These are phyloP conservation scores for Cryptococcus floricola DNA, from an alignment of 1,284 basidiomycete species.

Conservation along the genomic window DNA sequence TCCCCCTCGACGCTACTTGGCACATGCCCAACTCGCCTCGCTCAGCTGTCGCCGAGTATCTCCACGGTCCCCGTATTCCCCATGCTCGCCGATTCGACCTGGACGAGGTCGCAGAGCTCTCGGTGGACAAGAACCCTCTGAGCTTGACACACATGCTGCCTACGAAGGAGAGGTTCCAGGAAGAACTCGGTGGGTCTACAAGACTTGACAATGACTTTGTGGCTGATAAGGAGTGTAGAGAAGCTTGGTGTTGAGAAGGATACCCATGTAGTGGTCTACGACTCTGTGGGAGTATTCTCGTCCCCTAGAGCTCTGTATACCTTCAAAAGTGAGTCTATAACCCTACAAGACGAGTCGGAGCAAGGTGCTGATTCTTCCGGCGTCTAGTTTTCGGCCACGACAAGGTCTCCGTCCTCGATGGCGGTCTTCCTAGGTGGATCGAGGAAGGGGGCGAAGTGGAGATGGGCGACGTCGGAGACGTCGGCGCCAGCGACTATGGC, in stretches of 20 bases:
- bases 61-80: conserved; percentile 59
- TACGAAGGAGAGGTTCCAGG: conserved; percentile 63
- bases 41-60: conserved; percentile 40
- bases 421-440: conserved; percentile 81
- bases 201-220: neutral
- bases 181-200: conserved; percentile 65
- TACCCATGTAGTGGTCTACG: conserved; percentile 87
- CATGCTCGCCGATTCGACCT: conserved; percentile 75
- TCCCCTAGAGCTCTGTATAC: conserved; percentile 86
- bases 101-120: conserved; percentile 57
- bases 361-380: neutral
- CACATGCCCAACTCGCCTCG: conserved; percentile 49
- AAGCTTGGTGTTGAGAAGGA: conserved; percentile 67
- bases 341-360: neutral
- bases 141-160: conserved; percentile 95
- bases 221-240: conserved; percentile 50
- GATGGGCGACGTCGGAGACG: conserved; percentile 41
- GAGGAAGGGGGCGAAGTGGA: conserved; percentile 66
- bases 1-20: conserved; percentile 47
- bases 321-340: conserved; percentile 59
- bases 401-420: conserved; percentile 79
- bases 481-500: conserved; percentile 25
- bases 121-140: conserved; percentile 54
- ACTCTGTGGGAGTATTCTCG: conserved; percentile 80
- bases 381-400: conserved; percentile 70